phyloP scores from a whole-genome alignment of 1,139 yeast genomes.

The Pichia sp. region DNA sequence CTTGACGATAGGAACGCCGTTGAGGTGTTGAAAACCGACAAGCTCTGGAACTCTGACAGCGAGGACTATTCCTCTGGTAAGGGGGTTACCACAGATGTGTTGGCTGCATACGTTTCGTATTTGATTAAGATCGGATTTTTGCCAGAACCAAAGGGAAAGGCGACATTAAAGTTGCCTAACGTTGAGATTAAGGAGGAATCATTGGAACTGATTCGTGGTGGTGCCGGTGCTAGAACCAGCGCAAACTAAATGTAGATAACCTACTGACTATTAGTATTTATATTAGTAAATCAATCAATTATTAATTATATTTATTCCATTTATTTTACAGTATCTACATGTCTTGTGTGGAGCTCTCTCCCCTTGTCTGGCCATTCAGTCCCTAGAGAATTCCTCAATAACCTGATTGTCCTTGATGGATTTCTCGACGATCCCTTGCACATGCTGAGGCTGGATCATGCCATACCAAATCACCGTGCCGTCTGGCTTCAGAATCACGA shows the following conservation, averaged over 20 bases:
- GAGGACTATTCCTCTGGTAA: constrained; percentile 61
- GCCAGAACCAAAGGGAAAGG: constrained; percentile 49
- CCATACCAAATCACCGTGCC: constrained; percentile 67
- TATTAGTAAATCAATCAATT: neutral
- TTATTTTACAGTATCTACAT: neutral
- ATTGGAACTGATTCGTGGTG: constrained; percentile 59
- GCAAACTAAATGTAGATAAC: constrained; percentile 32
- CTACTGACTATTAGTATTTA: constrained; percentile 10
- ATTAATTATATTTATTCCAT: neutral
- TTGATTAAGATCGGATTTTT: constrained; percentile 75
- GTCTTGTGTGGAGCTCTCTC: neutral
- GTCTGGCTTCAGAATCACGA: constrained; percentile 45
- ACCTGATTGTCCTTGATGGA: constrained; percentile 46
- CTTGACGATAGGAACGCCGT: constrained; percentile 81
- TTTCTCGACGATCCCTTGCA: constrained; percentile 59
- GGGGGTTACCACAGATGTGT: constrained; percentile 63
- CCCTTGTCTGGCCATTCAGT: constrained; percentile 25
- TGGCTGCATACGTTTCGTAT: constrained; percentile 78
- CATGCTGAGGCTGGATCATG: constrained; percentile 56
- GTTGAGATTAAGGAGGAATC: constrained; percentile 55
- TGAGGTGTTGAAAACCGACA: constrained; percentile 56
- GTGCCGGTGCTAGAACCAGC: constrained; percentile 85
- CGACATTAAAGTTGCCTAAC: constrained; percentile 50
- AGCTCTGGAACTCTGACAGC: constrained; percentile 44
- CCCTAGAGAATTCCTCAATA: constrained; percentile 54